A percentile compares a stretch with the other conserved stretches of the same genome.
Conservation (phyloP, 2,329 filamentous ascomycete genomes). For the Verticillium tricorpus region DNA sequence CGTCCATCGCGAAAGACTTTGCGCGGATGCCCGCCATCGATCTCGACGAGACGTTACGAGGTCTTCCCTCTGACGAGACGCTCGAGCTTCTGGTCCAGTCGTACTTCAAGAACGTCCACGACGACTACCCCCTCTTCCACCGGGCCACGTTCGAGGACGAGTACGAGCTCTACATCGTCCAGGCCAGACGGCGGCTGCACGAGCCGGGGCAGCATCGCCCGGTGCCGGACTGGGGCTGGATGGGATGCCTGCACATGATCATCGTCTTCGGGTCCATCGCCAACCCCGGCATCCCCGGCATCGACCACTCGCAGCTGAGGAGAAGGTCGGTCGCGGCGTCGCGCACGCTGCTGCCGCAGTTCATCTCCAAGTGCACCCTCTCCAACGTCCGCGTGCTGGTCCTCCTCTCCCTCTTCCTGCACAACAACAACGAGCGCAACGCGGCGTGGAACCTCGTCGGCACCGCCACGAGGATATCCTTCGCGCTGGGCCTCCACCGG, state of each 20-base stretch:
- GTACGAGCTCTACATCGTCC: conserved; percentile 23
- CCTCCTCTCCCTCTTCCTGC: conserved; percentile 26
- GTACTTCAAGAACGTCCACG: conserved; percentile 29
- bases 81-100: conserved; percentile 26
- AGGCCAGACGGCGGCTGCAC: conserved; percentile 8
- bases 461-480: conserved; percentile 25
- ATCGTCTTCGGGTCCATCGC: conserved; percentile 29
- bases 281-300: conserved; percentile 14
- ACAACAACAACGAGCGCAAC: conserved; percentile 33
- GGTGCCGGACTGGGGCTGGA: conserved; percentile 25
- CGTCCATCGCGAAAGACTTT: conserved; percentile 21
- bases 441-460: conserved; percentile 29
- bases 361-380: conserved; percentile 25
- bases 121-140: conserved; percentile 30
- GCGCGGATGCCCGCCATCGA: conserved; percentile 17
- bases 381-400: conserved; percentile 26
- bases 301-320: conserved; percentile 22
- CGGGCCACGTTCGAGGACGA: conserved; percentile 28
- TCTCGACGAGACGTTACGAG: conserved; percentile 21
- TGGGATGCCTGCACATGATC: conserved; percentile 31
- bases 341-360: conserved; percentile 20
- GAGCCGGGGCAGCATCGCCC: conserved; percentile 6
- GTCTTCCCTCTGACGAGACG: conserved; percentile 19
- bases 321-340: conserved; percentile 17
- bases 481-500: conserved; percentile 26